These are phyloP conservation scores for Lanmaoa pseudosensibilis DNA, from an alignment of 768 basidiomycete genomes.

Conservation along the genomic window DNA sequence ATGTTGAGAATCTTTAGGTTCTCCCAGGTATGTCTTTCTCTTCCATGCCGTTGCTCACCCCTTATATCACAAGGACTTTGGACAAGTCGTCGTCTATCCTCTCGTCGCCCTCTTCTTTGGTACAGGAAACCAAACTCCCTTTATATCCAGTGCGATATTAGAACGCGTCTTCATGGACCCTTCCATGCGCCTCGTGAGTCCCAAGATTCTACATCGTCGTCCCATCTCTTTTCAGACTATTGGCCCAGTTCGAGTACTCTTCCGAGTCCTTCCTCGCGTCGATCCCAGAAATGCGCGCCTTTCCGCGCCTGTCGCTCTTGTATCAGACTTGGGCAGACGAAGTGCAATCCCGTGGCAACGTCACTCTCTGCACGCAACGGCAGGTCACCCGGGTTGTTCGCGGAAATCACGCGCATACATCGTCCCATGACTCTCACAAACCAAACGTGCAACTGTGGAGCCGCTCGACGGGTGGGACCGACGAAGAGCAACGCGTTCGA, in stretches of 20 bases:
- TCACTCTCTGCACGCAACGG: not conserved
- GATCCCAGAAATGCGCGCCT: constrained; percentile 4
- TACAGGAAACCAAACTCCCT: constrained; percentile 2
- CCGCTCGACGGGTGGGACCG: not conserved
- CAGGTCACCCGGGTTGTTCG: constrained; percentile 1
- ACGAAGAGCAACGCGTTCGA: not conserved
- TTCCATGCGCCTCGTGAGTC: constrained; percentile 2
- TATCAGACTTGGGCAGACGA: constrained; percentile 1
- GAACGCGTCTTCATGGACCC: constrained; percentile 1
- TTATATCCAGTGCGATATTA: not conserved
- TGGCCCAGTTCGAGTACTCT: constrained; percentile 5
- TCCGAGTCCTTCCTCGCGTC: constrained; percentile 13
- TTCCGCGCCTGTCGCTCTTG: constrained; percentile 3
- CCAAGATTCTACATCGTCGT: not conserved
- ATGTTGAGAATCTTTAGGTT: constrained; percentile 7
- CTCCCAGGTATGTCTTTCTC: not conserved
- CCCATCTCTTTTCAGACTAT: not conserved
- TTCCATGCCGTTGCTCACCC: not conserved
- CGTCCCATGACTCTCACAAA: not conserved
- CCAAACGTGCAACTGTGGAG: constrained; percentile 3
- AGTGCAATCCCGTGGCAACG: constrained; percentile 4
- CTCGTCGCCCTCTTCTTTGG: constrained; percentile 7
- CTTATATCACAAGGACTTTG: not conserved
- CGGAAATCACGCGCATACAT: not conserved
- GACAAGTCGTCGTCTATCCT: constrained; percentile 1